These are phyloP conservation scores for Flammula alnicola DNA, from an alignment of 1,284 basidiomycete species.

Conservation along the genomic window DNA sequence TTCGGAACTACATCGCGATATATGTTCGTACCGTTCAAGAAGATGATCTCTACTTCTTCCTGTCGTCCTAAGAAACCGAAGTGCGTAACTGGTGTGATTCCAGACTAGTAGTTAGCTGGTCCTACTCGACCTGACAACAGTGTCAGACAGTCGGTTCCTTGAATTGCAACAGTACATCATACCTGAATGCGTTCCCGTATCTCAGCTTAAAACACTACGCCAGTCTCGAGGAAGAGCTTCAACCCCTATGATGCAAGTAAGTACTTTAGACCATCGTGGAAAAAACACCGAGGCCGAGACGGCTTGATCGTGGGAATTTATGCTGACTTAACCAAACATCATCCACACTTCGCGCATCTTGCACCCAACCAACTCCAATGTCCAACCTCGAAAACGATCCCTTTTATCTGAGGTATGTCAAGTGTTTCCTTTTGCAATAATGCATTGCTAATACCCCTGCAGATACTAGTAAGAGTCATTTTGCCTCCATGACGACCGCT, in stretches of 20 bases:
- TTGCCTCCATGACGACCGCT: not conserved
- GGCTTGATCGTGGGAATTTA: conserved; percentile 4
- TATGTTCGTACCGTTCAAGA: not conserved
- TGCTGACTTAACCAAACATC: not conserved
- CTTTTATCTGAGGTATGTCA: conserved; percentile 82
- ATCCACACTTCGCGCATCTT: not conserved
- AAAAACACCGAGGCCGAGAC: conserved; percentile 1
- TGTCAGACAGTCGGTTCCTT: no score
- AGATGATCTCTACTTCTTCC: not conserved
- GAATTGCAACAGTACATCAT: no score
- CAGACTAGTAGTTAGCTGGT: no score
- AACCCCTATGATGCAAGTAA: not conserved
- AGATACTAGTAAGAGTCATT: conserved; percentile 79
- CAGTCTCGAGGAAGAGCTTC: not conserved
- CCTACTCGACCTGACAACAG: no score
- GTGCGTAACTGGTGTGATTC: no score
- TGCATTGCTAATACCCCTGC: conserved; percentile 6
- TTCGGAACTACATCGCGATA: not conserved
- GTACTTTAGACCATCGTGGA: not conserved
- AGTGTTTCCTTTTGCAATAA: conserved; percentile 5
- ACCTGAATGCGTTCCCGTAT: no score
- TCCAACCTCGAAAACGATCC: conserved; percentile 45
- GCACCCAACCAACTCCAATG: conserved; percentile 36
- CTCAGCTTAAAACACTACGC: not conserved
- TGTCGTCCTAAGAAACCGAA: no score